Conservation (phyloP, 257 asterid genomes). For the Gardenia jasminoides region DNA sequence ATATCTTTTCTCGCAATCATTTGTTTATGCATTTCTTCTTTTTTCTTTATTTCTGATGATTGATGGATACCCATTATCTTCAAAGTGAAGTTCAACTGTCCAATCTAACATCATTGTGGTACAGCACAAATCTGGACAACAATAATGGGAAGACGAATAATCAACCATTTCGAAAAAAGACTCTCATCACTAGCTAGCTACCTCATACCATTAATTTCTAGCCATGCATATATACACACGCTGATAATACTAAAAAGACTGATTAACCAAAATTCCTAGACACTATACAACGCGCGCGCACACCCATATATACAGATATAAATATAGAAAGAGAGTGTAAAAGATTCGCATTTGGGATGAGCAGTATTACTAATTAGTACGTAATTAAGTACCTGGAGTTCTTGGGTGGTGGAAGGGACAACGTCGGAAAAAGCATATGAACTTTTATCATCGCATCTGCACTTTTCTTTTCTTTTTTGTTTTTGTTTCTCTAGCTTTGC, state of each 20-base stretch:
- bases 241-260: not conserved
- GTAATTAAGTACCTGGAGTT: conserved; percentile 21
- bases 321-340: not conserved
- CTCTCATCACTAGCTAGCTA: conserved; percentile 11
- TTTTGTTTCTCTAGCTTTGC: conserved; percentile 11
- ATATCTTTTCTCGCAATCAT: conserved; percentile 53
- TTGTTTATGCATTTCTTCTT: conserved; percentile 54
- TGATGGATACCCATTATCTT: conserved; percentile 80
- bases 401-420: conserved; percentile 33
- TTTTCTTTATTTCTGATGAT: conserved; percentile 32
- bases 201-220: not conserved
- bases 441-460: conserved; percentile 27
- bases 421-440: conserved; percentile 32
- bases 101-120: conserved; percentile 55
- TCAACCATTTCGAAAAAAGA: conserved; percentile 25
- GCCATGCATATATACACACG: not conserved
- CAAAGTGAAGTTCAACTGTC: conserved; percentile 56
- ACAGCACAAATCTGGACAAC: conserved; percentile 36
- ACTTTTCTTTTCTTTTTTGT: conserved; percentile 26
- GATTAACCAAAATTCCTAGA: not conserved
- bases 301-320: too few relatives aligned
- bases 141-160: conserved; percentile 19
- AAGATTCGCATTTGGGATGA: not conserved
- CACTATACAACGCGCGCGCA: not conserved
- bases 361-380: conserved; percentile 4